These are phyloP conservation scores for Annulohypoxylon nitens DNA, from an alignment of 495 filamentous ascomycete species.

Conservation along the genomic window DNA sequence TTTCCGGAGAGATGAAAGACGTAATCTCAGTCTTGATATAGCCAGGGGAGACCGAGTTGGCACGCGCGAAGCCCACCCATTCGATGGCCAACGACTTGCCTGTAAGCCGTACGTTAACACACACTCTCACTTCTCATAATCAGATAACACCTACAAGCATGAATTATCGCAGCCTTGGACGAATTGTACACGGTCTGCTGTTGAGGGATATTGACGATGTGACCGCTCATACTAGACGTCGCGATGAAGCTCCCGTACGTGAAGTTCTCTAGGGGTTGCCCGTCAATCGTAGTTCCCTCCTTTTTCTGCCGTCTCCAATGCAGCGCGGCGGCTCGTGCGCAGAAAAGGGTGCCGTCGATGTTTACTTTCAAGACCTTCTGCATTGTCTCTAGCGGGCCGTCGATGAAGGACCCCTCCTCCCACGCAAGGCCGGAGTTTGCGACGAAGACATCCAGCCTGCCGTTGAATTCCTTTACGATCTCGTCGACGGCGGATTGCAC, in stretches of 20 bases:
- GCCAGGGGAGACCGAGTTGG: slow-evolving; percentile 85
- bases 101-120: slow-evolving; percentile 30
- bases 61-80: slow-evolving; percentile 87
- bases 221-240: slow-evolving; percentile 84
- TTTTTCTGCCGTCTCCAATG: slow-evolving; percentile 72
- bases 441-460: slow-evolving; percentile 82
- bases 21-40: slow-evolving; percentile 91
- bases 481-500: slow-evolving; percentile 70
- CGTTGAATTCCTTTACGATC: slow-evolving; percentile 76
- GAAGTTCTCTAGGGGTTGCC: slow-evolving; percentile 75
- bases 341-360: slow-evolving; percentile 85
- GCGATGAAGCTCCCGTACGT: slow-evolving; percentile 80
- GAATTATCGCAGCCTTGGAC: slow-evolving; percentile 86
- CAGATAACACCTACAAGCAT: slow-evolving; percentile 72
- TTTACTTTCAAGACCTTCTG: slow-evolving; percentile 78
- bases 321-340: slow-evolving; percentile 79
- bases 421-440: slow-evolving; percentile 84
- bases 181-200: slow-evolving; percentile 89
- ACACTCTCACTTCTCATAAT: neutral
- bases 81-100: slow-evolving; percentile 84
- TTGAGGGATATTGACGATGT: slow-evolving; percentile 91
- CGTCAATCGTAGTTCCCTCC: slow-evolving; percentile 74
- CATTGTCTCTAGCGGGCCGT: slow-evolving; percentile 75
- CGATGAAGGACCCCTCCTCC: slow-evolving; percentile 76
- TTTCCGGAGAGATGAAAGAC: slow-evolving; percentile 75